phyloP scores from a whole-genome alignment of 2,329 filamentous ascomycete species.

The Colletotrichum melonis region DNA sequence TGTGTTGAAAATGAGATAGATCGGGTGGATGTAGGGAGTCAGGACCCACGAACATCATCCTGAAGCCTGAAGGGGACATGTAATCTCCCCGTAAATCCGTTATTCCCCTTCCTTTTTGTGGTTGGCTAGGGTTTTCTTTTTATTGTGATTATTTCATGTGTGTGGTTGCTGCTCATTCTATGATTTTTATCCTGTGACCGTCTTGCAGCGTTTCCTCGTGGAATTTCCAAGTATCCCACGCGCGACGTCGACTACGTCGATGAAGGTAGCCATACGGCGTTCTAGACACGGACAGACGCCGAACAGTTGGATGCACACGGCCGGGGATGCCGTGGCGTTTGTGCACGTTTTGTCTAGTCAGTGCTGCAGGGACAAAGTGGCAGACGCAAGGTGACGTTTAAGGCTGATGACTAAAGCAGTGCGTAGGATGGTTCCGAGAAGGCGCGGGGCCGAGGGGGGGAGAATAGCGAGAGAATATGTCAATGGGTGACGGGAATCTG shows the following conservation, averaged over 20 bases:
- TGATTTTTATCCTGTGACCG: not conserved
- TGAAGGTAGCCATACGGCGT: not conserved
- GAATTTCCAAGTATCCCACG: not conserved
- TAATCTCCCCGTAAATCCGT: constrained; percentile 8
- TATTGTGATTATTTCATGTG: not conserved
- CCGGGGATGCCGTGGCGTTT: constrained; percentile 22
- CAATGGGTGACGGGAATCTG: not conserved
- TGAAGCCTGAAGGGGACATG: constrained; percentile 2
- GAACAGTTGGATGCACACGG: not conserved
- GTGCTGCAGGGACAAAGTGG: not conserved
- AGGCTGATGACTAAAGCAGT: constrained; percentile 28
- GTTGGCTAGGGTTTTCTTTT: not conserved
- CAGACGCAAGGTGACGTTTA: constrained; percentile 34
- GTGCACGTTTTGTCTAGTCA: constrained; percentile 13
- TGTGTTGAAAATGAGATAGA: not conserved
- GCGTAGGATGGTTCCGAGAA: not conserved
- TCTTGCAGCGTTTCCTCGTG: not conserved
- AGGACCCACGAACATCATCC: constrained; percentile 15
- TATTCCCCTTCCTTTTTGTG: not conserved
- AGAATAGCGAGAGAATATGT: not conserved
- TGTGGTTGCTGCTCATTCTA: not conserved
- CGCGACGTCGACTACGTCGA: not conserved
- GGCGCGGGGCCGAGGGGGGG: not conserved
- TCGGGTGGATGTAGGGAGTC: no score
- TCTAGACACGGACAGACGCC: constrained; percentile 5